These are phyloP conservation scores for Coniella vitis DNA, from an alignment of 2,329 filamentous ascomycete species.

Conservation along the genomic window DNA sequence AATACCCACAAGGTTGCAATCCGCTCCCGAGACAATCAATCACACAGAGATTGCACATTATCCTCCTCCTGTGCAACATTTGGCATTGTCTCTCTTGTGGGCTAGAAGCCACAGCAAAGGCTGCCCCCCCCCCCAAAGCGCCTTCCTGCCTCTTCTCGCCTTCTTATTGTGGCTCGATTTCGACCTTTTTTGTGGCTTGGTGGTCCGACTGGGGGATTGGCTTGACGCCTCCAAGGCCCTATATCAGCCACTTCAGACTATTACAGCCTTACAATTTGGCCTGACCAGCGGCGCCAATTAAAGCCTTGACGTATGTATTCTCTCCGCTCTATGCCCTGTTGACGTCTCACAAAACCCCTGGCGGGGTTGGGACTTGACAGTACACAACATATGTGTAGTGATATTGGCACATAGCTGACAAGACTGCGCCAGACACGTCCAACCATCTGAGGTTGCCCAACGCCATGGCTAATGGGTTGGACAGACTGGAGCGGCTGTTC, in stretches of 20 bases:
- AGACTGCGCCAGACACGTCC: conserved; percentile 16
- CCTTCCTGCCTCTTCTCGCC: conserved; percentile 2
- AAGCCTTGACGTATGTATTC: conserved; percentile 10
- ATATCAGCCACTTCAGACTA: conserved; percentile 7
- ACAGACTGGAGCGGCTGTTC: conserved; percentile 46
- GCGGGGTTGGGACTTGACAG: not conserved
- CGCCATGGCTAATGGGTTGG: conserved; percentile 43
- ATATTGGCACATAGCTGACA: conserved; percentile 16
- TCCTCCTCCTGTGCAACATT: conserved; percentile 11
- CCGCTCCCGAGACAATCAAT: conserved; percentile 11
- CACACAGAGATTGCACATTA: conserved; percentile 4
- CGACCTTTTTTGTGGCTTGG: too few relatives aligned
- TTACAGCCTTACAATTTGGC: conserved; percentile 5
- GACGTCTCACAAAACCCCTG: too few relatives aligned
- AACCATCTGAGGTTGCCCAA: not conserved
- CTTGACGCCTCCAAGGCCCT: too few relatives aligned
- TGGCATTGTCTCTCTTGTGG: conserved; percentile 7
- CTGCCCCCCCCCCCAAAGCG: conserved; percentile 1
- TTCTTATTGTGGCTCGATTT: not conserved
- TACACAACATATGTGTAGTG: conserved; percentile 4
- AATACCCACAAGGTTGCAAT: not conserved
- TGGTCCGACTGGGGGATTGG: too few relatives aligned
- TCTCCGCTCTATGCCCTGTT: not conserved
- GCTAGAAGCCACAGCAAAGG: conserved; percentile 11
- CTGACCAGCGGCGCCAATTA: too few relatives aligned